Evolutionary conservation across 176 grass and related monocot genomes (phyloP).

Genomic region (Oropetium thomaeum): DNA sequence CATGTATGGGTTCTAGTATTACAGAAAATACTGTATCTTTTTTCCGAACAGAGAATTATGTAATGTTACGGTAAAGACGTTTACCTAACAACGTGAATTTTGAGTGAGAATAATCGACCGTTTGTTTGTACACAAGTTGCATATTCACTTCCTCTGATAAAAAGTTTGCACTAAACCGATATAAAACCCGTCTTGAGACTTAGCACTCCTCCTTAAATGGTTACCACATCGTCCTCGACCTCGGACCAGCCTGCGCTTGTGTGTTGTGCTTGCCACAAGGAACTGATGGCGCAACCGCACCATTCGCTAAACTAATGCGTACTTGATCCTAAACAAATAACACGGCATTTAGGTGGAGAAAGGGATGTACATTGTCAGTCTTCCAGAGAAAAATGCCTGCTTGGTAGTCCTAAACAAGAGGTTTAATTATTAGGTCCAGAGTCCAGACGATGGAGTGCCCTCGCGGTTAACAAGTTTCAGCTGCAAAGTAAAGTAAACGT

Average conservation of each 20-base stretch:
- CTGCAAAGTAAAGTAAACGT: conserved; percentile 35
- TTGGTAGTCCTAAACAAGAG: conserved; percentile 1
- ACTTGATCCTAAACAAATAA: not conserved
- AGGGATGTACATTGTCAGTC: not conserved
- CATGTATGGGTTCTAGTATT: not conserved
- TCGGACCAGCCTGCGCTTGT: not conserved
- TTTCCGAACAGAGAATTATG: too few species aligned
- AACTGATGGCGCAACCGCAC: not conserved
- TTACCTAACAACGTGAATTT: not conserved
- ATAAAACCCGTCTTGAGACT: too few species aligned
- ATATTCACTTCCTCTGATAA: too few species aligned
- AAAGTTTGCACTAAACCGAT: too few species aligned
- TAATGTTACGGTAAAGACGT: too few species aligned
- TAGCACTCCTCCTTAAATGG: not conserved
- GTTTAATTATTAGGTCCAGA: too few species aligned
- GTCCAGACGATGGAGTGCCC: not conserved
- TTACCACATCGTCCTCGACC: not conserved
- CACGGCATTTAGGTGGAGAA: not conserved
- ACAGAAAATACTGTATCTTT: too few species aligned
- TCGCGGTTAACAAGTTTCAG: not conserved
- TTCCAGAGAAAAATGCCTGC: not conserved
- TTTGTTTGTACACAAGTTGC: not conserved
- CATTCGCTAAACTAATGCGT: not conserved
- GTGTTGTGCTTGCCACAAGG: not conserved
- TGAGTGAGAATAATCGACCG: too few species aligned